phyloP scores from a whole-genome alignment of 73 alveolate species.

The Paramecium biaurelia region DNA sequence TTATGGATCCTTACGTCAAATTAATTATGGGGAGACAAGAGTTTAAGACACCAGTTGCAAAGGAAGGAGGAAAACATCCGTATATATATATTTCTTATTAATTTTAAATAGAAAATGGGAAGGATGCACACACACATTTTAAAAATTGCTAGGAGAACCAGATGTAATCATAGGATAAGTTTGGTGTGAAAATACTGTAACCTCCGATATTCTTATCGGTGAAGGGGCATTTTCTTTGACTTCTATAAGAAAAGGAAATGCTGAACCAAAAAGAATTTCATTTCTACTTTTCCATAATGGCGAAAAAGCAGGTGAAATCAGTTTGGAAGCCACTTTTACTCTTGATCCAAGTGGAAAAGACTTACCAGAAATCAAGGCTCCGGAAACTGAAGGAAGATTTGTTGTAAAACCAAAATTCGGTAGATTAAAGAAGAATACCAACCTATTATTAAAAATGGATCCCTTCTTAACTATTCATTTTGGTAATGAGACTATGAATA shows the following conservation, averaged over 20 bases:
- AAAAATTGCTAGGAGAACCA: slow-evolving; percentile 36
- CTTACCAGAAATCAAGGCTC: slow-evolving; percentile 45
- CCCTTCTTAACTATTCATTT: slow-evolving; percentile 3
- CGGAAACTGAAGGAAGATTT: slow-evolving; percentile 41
- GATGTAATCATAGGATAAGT: slow-evolving; percentile 39
- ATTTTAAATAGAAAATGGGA: slow-evolving; percentile 29
- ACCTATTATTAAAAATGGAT: slow-evolving; percentile 17
- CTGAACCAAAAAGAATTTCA: slow-evolving; percentile 32
- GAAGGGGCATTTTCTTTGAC: slow-evolving; percentile 50
- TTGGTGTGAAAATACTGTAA: slow-evolving; percentile 15
- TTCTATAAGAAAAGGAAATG: slow-evolving; percentile 44
- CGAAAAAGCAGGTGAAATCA: slow-evolving; percentile 31
- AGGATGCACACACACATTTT: background rate
- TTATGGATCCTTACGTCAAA: slow-evolving; percentile 48
- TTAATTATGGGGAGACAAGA: slow-evolving; percentile 17
- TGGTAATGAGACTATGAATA: slow-evolving; percentile 48
- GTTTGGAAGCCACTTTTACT: slow-evolving; percentile 20
- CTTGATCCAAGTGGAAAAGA: background rate
- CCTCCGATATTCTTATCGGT: slow-evolving; percentile 21
- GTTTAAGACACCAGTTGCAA: background rate
- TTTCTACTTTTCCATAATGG: background rate
- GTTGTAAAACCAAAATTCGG: slow-evolving; percentile 43
- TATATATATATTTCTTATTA: background rate
- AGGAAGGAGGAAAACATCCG: slow-evolving; percentile 48
- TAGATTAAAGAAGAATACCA: background rate